These are phyloP conservation scores for Yamadazyma dendronema DNA, from an alignment of 1,139 yeast species.

Conservation along the genomic window DNA sequence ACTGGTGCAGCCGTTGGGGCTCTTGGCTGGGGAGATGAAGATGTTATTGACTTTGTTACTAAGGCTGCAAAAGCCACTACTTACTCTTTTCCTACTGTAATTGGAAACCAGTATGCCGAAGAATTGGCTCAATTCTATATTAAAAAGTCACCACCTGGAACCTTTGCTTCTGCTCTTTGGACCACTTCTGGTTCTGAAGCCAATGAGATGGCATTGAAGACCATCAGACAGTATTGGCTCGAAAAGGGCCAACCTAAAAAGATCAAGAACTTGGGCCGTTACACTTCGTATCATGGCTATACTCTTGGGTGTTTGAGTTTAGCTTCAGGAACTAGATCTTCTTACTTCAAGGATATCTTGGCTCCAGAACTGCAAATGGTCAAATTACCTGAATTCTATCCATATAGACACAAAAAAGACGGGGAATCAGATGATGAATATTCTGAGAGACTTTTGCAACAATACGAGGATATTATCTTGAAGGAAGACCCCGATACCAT, in stretches of 20 bases:
- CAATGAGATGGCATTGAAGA: constrained; percentile 57
- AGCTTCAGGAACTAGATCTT: constrained; percentile 41
- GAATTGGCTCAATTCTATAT: constrained; percentile 52
- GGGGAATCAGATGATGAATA: constrained; percentile 52
- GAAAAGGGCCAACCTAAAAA: constrained; percentile 51
- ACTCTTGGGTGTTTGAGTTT: constrained; percentile 55
- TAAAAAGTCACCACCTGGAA: constrained; percentile 52
- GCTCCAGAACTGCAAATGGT: constrained; percentile 41
- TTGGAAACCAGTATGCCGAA: constrained; percentile 47
- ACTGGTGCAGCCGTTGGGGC: constrained; percentile 72
- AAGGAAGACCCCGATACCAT: constrained; percentile 52
- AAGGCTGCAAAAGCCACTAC: constrained; percentile 46
- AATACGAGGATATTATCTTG: constrained; percentile 48
- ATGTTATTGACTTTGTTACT: constrained; percentile 45
- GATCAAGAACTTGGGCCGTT: constrained; percentile 51
- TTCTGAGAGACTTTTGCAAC: constrained; percentile 41
- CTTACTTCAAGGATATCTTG: constrained; percentile 40
- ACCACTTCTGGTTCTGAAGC: constrained; percentile 64
- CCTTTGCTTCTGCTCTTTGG: constrained; percentile 53
- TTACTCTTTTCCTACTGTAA: constrained; percentile 45
- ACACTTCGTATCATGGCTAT: constrained; percentile 58
- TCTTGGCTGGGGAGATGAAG: constrained; percentile 58
- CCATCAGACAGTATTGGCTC: constrained; percentile 53
- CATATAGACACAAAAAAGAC: constrained; percentile 47
- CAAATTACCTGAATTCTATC: constrained; percentile 46